Evolutionary conservation across 1,139 yeast species (phyloP), one percentile per base, ranked within the genome.

Genomic region (Debaryomycetaceae sp.): DNA sequence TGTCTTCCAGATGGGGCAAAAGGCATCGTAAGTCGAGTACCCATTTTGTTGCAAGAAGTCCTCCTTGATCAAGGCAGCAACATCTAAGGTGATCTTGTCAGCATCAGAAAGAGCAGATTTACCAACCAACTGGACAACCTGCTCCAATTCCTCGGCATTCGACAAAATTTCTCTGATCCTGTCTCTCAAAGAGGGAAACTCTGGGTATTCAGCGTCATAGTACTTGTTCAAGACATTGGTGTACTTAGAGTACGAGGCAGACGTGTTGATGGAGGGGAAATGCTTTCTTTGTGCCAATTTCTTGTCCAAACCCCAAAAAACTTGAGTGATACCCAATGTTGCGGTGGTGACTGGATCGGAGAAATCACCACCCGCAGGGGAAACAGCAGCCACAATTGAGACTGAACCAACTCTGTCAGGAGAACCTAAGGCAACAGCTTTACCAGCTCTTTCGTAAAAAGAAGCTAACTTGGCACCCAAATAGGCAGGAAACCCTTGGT

Each of bases 351-450:
- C 99, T 27, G 99, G 99, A 68, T 91, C 99, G 14, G 98, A 91
- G 80, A 91, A 89, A 73, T 91, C 99, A 81, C 99, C 99, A 78
- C 98, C 99, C 37, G 98, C 97, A 47, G 99, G 99, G 6, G 97
- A 89, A 29, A 91, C 99, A 48, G 99, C 99, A 38, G 98, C 99
- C 52, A 91, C 99, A 61, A 91, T 91, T 17, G 98, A 91, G 43
- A 91, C 98, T 23, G 97, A 89, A 40, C 98, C 99, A 46, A 76
- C 56, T 71, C 99, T 86, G 49, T 85, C 83, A 42, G 99, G 98
- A 42, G 95, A 85, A 56, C 99, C 99, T 42, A 91, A 73, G 4
- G 96, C 93, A 51, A 82, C 73, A 28, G 96, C 94, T 61, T 84
- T 88, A 69, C 99, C 99, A 28, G 99, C 98, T 74, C 99, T 88